Evolutionary conservation across 75 land plant species (phyloP), one percentile per base, ranked within the genome.

Genomic region (Pinus albicaulis): DNA sequence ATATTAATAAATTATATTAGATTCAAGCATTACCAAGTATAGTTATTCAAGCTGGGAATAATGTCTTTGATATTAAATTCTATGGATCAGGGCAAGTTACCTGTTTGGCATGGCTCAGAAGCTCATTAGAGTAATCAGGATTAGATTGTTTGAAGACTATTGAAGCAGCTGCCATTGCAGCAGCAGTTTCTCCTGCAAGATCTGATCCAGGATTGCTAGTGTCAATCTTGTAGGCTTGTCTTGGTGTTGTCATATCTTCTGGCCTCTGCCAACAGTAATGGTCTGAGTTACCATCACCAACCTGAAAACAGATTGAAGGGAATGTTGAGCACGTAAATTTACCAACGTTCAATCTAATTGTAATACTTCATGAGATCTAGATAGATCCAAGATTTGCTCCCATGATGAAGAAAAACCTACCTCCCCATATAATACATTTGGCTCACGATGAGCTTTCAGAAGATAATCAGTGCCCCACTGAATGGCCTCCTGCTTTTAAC

Each of bases 211-310:
- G 93, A 19, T 88, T 84, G 15, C 31, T 44, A 26, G 89, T 56
- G 22, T 82, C 88, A 68, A 90, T 88, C 76, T 75, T 82, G 83
- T 84, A 84, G 5, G 85, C 85, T 19, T 56, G 28, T 26, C 94
- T 81, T 28, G 89, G 64, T 3, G 89, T 92, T 60, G 88, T 88
- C 94, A 92, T 91, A 70, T 89, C 89, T 55, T 91, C 89, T 14
- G 93, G 91, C 70, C 93, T 76, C 75, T 91, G 87, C 93, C 93
- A 91, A 70, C 94, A 89, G 55, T 81, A 56, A 69, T 92, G 94
- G 74, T 92, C 94, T 4, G 69, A 26, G 48, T 79, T 80, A 23
- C 86, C 94, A 86, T 92, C 94, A 41, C 94, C 94, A 22, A 91
- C 93, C 93, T 91, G 74, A 57, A 17, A 8, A 20, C 44, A 66